Percentiles rank a stretch among this genome's conserved stretches.
These are phyloP conservation scores for Yamadazyma ubonensis DNA, from an alignment of 805 yeast species.

Conservation along the genomic window DNA sequence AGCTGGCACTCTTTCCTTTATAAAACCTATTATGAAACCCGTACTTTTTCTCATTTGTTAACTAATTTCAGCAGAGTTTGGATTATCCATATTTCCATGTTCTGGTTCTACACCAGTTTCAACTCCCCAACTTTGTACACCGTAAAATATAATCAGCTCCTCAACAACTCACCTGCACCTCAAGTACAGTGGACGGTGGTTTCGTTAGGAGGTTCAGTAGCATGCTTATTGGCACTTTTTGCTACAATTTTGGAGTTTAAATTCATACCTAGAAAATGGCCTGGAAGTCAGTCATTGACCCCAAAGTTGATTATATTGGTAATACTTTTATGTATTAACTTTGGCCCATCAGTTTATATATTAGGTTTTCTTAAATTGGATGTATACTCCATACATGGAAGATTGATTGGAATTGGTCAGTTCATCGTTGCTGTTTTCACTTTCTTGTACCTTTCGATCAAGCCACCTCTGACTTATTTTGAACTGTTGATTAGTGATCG, in stretches of 20 bases:
- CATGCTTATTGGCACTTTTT: slow-evolving; percentile 28
- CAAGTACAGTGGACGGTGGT: slow-evolving; percentile 46
- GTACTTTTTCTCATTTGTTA: slow-evolving; percentile 51
- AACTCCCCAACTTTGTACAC: slow-evolving; percentile 53
- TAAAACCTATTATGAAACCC: slow-evolving; percentile 48
- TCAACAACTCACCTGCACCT: slow-evolving; percentile 45
- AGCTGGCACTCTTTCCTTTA: slow-evolving; percentile 42
- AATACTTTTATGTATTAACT: slow-evolving; percentile 20
- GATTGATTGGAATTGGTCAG: slow-evolving; percentile 24
- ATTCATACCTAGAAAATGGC: slow-evolving; percentile 28
- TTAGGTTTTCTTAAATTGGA: slow-evolving; percentile 25
- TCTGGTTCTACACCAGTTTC: slow-evolving; percentile 53
- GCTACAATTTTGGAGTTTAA: slow-evolving; percentile 26
- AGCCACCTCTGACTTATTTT: slow-evolving; percentile 26
- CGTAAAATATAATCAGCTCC: slow-evolving; percentile 34
- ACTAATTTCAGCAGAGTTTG: slow-evolving; percentile 53
- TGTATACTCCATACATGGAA: slow-evolving; percentile 23
- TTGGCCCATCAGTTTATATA: slow-evolving; percentile 30
- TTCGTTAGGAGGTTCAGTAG: slow-evolving; percentile 46
- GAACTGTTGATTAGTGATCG: slow-evolving; percentile 9
- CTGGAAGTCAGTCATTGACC: slow-evolving; percentile 20
- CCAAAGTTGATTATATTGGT: slow-evolving; percentile 17
- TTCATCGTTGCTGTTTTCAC: slow-evolving; percentile 29
- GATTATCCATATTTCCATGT: slow-evolving; percentile 50
- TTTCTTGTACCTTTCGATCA: slow-evolving; percentile 28